Conservation (phyloP, 2,329 filamentous ascomycete species). For the Stemphylium beticola region DNA sequence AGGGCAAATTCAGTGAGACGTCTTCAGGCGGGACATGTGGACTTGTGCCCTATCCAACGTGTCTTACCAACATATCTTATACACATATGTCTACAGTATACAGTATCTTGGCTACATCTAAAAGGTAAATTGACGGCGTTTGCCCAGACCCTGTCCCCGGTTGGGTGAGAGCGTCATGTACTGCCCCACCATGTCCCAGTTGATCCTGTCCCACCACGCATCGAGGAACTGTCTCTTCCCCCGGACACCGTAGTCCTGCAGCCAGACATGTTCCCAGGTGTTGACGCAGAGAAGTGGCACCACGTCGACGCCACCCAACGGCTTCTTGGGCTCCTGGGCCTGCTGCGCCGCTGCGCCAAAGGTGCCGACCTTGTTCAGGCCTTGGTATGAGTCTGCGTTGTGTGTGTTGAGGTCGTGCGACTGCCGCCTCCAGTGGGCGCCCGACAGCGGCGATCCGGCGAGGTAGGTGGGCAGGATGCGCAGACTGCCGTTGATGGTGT, state of each 20-base stretch:
- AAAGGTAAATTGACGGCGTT: slow-evolving; percentile 13
- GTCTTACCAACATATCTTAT: slow-evolving; percentile 21
- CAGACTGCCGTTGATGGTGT: slow-evolving; percentile 55
- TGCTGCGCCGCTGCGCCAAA: slow-evolving; percentile 46
- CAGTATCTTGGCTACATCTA: slow-evolving; percentile 8
- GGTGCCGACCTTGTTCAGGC: slow-evolving; percentile 48
- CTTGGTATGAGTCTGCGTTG: slow-evolving; percentile 38
- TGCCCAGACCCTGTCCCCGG: not conserved
- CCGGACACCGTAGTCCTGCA: slow-evolving; percentile 77
- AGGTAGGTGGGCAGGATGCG: slow-evolving; percentile 88
- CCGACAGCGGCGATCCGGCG: slow-evolving; percentile 85
- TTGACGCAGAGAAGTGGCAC: slow-evolving; percentile 87
- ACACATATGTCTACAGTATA: slow-evolving; percentile 28
- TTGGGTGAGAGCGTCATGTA: slow-evolving; percentile 16
- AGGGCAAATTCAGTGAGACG: not conserved
- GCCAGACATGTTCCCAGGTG: slow-evolving; percentile 94
- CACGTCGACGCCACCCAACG: slow-evolving; percentile 71
- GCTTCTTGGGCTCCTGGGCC: slow-evolving; percentile 48
- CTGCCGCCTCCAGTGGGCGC: slow-evolving; percentile 79
- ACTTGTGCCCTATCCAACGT: not conserved
- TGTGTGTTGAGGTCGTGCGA: slow-evolving; percentile 72
- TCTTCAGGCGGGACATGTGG: not conserved
- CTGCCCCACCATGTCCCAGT: slow-evolving; percentile 76
- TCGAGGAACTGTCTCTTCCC: slow-evolving; percentile 80
- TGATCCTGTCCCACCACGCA: slow-evolving; percentile 84